Percentiles rank a stretch among this genome's conserved stretches.
These are phyloP conservation scores for Tylopilus cervinicoccineus DNA, from an alignment of 768 basidiomycete species.

Conservation along the genomic window DNA sequence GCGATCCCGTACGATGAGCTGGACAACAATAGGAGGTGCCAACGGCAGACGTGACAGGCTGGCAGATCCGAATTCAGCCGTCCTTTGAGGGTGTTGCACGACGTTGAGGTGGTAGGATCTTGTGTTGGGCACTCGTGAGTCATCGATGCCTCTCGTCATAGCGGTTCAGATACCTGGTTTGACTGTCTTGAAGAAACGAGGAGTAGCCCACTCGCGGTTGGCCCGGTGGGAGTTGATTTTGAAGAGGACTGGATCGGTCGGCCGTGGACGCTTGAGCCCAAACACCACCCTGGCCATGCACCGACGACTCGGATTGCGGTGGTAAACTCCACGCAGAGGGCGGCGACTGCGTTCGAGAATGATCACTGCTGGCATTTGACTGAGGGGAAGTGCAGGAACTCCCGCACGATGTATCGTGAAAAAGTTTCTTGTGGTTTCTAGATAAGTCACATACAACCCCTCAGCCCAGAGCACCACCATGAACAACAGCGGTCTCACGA, in stretches of 20 bases:
- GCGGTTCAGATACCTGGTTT: conserved; percentile 43
- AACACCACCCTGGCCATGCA: conserved; percentile 19
- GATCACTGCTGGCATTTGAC: conserved; percentile 39
- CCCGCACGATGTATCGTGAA: conserved; percentile 30
- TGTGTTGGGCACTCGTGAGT: conserved; percentile 19
- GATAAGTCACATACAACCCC: background rate
- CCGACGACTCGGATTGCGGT: conserved; percentile 32
- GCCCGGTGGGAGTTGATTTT: conserved; percentile 34
- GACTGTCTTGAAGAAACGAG: conserved; percentile 53
- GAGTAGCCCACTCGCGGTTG: conserved; percentile 56
- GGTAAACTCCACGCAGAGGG: conserved; percentile 41
- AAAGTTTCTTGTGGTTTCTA: conserved; percentile 31
- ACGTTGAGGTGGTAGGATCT: conserved; percentile 80
- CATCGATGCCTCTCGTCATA: conserved; percentile 8
- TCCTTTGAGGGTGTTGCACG: conserved; percentile 77
- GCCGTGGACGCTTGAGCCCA: conserved; percentile 26
- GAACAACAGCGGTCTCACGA: conserved; percentile 24
- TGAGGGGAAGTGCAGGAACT: conserved; percentile 28
- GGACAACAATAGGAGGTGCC: conserved; percentile 80
- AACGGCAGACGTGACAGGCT: conserved; percentile 78
- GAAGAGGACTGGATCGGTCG: conserved; percentile 33
- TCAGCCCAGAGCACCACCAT: conserved; percentile 12
- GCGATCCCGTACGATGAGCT: conserved; percentile 69
- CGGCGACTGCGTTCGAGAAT: conserved; percentile 46
- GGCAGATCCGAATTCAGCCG: conserved; percentile 76